A percentile compares a stretch with the other conserved stretches of the same genome.
These are phyloP conservation scores for Hyphodiscus hymeniophilus DNA, from an alignment of 495 filamentous ascomycete species.

Conservation along the genomic window DNA sequence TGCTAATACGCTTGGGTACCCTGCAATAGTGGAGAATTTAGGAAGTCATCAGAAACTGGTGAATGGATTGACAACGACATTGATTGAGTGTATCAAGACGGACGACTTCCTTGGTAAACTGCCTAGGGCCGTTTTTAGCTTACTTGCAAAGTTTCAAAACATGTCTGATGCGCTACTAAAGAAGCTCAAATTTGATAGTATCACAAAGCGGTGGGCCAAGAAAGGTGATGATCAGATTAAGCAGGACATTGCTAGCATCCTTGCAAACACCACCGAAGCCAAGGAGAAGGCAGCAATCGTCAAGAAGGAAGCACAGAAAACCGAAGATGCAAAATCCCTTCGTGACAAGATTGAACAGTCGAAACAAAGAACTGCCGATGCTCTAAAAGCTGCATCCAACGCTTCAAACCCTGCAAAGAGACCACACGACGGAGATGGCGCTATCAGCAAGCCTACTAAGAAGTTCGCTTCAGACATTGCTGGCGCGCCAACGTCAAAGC, in stretches of 20 bases:
- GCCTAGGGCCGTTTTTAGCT: slow-evolving; percentile 53
- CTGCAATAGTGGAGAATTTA: slow-evolving; percentile 52
- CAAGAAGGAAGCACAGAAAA: slow-evolving; percentile 11
- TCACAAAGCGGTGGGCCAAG: slow-evolving; percentile 54
- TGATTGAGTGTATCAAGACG: slow-evolving; percentile 57
- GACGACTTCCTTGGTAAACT: slow-evolving; percentile 57
- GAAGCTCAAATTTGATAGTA: slow-evolving; percentile 58
- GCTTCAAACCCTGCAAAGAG: slow-evolving; percentile 16
- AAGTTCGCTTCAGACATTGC: slow-evolving; percentile 18
- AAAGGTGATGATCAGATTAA: slow-evolving; percentile 57
- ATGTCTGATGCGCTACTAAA: slow-evolving; percentile 54
- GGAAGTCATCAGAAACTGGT: slow-evolving; percentile 32
- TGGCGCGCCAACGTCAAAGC: slow-evolving; percentile 4
- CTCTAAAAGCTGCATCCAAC: slow-evolving; percentile 1
- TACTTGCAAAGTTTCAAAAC: slow-evolving; percentile 56
- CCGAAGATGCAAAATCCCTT: slow-evolving; percentile 13
- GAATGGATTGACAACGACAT: slow-evolving; percentile 49
- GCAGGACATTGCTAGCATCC: slow-evolving; percentile 28
- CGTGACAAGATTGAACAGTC: slow-evolving; percentile 17
- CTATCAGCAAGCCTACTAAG: slow-evolving; percentile 18
- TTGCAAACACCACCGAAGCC: slow-evolving; percentile 40
- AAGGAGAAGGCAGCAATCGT: slow-evolving; percentile 38
- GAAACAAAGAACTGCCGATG: slow-evolving; percentile 28
- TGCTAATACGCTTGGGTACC: slow-evolving; percentile 50
- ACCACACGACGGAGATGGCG: slow-evolving; percentile 19